phyloP scores from a whole-genome alignment of 371 early-diverging fungal species.

The Parasitella parasitica region DNA sequence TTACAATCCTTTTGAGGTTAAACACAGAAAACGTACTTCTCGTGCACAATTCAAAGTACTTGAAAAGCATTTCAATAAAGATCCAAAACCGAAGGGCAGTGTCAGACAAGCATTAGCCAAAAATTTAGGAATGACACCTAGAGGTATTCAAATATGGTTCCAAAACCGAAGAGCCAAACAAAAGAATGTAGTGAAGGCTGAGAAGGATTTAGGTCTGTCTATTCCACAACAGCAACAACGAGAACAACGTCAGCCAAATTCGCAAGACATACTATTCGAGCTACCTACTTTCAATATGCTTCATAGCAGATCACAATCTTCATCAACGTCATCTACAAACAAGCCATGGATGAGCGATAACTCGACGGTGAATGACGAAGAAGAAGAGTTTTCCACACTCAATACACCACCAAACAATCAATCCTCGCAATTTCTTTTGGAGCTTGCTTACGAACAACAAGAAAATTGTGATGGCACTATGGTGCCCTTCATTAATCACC shows the following conservation, averaged over 20 bases:
- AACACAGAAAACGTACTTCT: conserved; percentile 63
- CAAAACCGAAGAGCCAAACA: conserved; percentile 88
- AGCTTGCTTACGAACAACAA: not conserved
- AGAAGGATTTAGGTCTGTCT: not conserved
- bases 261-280: not conserved
- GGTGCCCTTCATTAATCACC: not conserved
- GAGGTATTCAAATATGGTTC: conserved; percentile 91
- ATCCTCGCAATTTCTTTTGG: not conserved
- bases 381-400: not conserved
- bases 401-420: not conserved
- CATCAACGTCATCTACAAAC: conserved; percentile 4
- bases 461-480: not conserved
- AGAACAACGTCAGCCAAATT: not conserved
- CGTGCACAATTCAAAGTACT: conserved; percentile 62
- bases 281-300: conserved; percentile 5
- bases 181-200: conserved; percentile 28
- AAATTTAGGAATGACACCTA: conserved; percentile 74
- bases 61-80: conserved; percentile 57
- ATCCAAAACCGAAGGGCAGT: conserved; percentile 70
- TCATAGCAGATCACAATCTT: conserved; percentile 18
- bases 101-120: conserved; percentile 66
- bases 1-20: conserved; percentile 43
- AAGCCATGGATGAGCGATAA: not conserved
- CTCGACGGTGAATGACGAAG: not conserved
- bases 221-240: not conserved